phyloP scores from a whole-genome alignment of 306 rosid species.

The Glycine latifolia region DNA sequence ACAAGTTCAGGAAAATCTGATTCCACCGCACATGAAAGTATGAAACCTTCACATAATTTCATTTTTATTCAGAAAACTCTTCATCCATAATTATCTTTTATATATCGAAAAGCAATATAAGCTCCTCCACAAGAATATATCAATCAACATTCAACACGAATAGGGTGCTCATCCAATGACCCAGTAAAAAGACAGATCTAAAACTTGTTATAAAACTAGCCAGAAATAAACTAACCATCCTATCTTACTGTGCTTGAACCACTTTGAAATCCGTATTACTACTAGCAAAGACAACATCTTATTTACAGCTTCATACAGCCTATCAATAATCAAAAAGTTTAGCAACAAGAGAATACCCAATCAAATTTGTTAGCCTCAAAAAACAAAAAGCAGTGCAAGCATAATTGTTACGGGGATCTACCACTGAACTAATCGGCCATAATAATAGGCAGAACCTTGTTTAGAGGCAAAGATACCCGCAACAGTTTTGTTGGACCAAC shows the following conservation, averaged over 20 bases:
- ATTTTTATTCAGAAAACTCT: not conserved
- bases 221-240: not conserved
- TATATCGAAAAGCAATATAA: not conserved
- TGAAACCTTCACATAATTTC: not conserved
- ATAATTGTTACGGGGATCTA: not conserved
- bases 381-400: not conserved
- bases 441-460: not conserved
- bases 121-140: not conserved
- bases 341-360: not conserved
- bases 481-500: not conserved
- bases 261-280: not conserved
- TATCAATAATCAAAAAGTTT: not conserved
- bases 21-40: not conserved
- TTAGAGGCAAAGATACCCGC: conserved; percentile 18
- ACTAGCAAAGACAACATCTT: no score
- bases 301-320: not conserved
- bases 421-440: not conserved
- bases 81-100: not conserved
- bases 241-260: not conserved
- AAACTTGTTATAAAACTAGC: not conserved
- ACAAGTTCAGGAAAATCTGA: not conserved
- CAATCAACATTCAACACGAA: no score
- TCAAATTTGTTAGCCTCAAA: not conserved
- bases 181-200: not conserved
- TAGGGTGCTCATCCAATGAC: not conserved